A percentile compares a stretch with the other conserved stretches of the same genome.
Evolutionary conservation across 1,284 basidiomycete genomes (phyloP).

Genomic region (Rhodotorula glutinis): DNA sequence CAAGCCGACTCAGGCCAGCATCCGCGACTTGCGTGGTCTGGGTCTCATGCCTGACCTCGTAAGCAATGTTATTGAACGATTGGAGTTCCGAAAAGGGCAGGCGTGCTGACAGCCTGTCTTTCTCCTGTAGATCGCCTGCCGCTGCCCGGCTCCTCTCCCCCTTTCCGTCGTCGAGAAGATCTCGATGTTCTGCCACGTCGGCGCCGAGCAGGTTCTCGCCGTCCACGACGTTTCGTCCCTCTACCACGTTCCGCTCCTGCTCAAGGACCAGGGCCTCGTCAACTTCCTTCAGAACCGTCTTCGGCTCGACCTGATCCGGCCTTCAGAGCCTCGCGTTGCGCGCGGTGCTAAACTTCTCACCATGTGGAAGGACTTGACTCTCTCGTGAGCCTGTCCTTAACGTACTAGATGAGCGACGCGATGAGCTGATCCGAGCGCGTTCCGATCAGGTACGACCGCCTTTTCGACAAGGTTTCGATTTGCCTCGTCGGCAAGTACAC

Average conservation of each 20-base stretch:
- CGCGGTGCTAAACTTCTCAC: constrained; percentile 65
- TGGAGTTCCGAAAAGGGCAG: neutral
- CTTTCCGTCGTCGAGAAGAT: constrained; percentile 89
- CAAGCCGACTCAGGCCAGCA: constrained; percentile 96
- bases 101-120: neutral
- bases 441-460: constrained; percentile 64
- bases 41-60: constrained; percentile 84
- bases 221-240: constrained; percentile 96
- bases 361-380: constrained; percentile 81
- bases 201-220: constrained; percentile 87
- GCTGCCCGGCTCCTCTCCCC: constrained; percentile 66
- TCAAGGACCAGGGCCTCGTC: constrained; percentile 88
- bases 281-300: constrained; percentile 79
- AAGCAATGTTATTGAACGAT: constrained; percentile 42
- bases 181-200: constrained; percentile 98
- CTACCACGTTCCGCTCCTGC: constrained; percentile 92
- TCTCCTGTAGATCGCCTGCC: constrained; percentile 69
- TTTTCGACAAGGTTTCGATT: constrained; percentile 87
- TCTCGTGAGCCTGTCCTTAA: constrained; percentile 51
- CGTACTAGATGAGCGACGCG: too few relatives aligned
- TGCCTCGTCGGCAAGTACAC: constrained; percentile 98
- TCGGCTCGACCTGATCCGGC: constrained; percentile 62
- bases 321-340: constrained; percentile 58
- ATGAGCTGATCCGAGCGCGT: too few relatives aligned
- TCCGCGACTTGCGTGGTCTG: constrained; percentile 88